Evolutionary conservation across 2,329 filamentous ascomycete genomes (phyloP), one percentile per base, ranked within the genome.

Genomic region (Claviceps paspali): DNA sequence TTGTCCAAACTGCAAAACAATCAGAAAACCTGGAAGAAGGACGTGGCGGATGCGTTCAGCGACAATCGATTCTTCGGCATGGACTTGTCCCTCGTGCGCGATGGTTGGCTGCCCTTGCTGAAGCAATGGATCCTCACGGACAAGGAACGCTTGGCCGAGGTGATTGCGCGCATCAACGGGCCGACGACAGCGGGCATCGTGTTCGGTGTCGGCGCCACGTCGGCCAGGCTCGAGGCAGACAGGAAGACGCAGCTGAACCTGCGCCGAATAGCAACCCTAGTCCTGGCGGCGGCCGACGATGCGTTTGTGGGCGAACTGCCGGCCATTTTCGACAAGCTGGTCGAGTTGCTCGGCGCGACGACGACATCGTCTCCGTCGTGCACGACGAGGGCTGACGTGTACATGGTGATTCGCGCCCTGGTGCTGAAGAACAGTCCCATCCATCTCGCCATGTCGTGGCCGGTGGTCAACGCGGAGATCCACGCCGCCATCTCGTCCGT

Each of bases 171-270:
- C 15, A 72, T 98, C 43, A 78, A 78, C 5, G 73, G 87, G 4
- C 91, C 91, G 5, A 85, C 87, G 1, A 88, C 87, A 11, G 91
- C 92, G 0, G 91, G 91, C 7, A 92, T 98, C 47, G 88, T 98
- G 54, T 98, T 98, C 51, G 91, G 91, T n/a, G 91, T 98, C 1
- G 92, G 92, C 9, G 91, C 91, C 6, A 86, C 84, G 17, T 92
- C 87, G 30, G 91, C 91, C 26, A 73, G 91, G 41, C 72, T 92
- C n/a, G 91, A 98, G 59, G 86, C 92, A 5, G 91, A 98, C 57
- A 79, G 87, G 40, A 91, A 81, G 59, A 86, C 87, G 1, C 88
- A 96, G 57, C 70, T 94, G 22, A 94, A 86, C 45, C 70, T 98
- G 14, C 80, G 87, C 10, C 75, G 91, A 33, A 76, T 92, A 33